Evolutionary conservation across 148 eudicot genomes (phyloP).

Genomic region (Rhododendron henanense): DNA sequence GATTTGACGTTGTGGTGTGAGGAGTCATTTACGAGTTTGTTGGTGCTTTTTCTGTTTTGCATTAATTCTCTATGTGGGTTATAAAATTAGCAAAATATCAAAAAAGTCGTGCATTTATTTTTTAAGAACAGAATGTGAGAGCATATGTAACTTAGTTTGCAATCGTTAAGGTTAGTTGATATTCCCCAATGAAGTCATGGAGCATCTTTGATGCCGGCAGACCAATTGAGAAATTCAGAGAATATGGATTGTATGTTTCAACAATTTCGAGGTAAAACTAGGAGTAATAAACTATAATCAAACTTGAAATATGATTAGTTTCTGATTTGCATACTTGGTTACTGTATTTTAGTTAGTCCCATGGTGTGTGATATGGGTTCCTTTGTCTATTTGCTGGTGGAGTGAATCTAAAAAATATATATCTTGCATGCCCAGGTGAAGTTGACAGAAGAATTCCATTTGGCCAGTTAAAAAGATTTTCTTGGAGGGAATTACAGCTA

Average conservation of each 20-base stretch:
- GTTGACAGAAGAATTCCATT: slow-evolving; percentile 82
- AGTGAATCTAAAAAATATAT: background rate
- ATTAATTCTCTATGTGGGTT: background rate
- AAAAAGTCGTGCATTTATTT: background rate
- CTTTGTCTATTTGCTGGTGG: background rate
- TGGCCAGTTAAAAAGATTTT: slow-evolving; percentile 89
- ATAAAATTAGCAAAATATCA: background rate
- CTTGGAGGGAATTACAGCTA: slow-evolving; percentile 88
- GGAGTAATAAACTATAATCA: background rate
- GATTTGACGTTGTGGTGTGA: background rate
- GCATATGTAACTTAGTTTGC: background rate
- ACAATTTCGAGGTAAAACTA: background rate
- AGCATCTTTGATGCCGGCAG: background rate
- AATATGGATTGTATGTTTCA: background rate
- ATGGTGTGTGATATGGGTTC: background rate
- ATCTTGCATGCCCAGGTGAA: slow-evolving; percentile 55
- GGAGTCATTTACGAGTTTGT: background rate
- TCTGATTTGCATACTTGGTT: background rate
- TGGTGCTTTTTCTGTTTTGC: background rate
- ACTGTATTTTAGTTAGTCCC: background rate
- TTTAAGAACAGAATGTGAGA: background rate
- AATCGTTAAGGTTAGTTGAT: background rate
- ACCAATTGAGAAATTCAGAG: background rate
- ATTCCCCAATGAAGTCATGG: background rate
- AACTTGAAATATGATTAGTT: background rate